These are phyloP conservation scores for Coniochaeta prunicola DNA, from an alignment of 2,329 filamentous ascomycete genomes.

Conservation along the genomic window DNA sequence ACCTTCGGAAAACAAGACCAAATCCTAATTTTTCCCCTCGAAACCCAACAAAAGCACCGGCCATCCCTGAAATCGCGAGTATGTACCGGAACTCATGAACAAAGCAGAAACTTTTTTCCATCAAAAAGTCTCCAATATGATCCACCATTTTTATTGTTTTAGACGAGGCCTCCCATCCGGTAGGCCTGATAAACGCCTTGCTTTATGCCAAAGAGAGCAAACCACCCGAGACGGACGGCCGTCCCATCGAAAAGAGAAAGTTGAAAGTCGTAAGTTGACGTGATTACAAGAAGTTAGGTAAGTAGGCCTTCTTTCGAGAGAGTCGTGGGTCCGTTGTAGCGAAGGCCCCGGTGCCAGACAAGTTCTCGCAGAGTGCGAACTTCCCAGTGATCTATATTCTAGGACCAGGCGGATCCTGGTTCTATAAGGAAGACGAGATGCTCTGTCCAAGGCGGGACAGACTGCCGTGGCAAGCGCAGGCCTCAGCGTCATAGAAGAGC, in stretches of 20 bases:
- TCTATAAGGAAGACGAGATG: neutral
- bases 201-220: conserved; percentile 1
- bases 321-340: neutral
- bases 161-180: neutral
- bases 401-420: neutral
- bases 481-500: neutral
- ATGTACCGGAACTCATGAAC: conserved; percentile 1
- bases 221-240: neutral
- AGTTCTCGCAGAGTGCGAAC: neutral
- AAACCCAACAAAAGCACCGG: neutral
- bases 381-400: neutral
- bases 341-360: neutral
- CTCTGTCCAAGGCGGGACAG: neutral
- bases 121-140: neutral
- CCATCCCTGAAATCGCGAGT: neutral
- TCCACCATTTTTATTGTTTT: neutral
- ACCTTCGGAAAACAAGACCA: neutral
- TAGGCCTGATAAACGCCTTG: neutral
- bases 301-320: neutral
- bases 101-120: neutral
- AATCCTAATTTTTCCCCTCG: neutral
- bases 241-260: neutral
- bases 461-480: neutral
- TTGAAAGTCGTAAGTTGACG: neutral
- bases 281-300: conserved; percentile 1